phyloP scores from a whole-genome alignment of 371 early-diverging fungal species.

The Mucor irregularis region DNA sequence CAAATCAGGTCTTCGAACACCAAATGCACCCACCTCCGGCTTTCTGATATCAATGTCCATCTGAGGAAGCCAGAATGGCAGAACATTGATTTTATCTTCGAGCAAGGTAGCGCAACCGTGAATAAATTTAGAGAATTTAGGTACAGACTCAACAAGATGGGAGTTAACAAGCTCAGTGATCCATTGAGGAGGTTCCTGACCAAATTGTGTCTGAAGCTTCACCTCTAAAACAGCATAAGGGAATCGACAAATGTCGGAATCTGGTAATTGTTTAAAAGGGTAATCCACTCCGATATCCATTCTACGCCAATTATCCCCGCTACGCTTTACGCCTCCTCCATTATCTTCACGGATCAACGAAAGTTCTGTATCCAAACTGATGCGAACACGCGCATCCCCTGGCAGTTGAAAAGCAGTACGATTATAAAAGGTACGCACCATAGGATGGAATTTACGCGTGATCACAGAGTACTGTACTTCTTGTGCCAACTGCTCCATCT shows the following conservation, averaged over 20 bases:
- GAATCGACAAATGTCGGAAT: slow-evolving; percentile 88
- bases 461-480: slow-evolving; percentile 85
- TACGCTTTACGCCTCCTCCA: slow-evolving; percentile 56
- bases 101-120: slow-evolving; percentile 96
- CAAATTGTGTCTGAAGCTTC: slow-evolving; percentile 94
- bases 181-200: slow-evolving; percentile 96
- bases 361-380: slow-evolving; percentile 97
- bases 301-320: slow-evolving; percentile 94
- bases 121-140: slow-evolving; percentile 98
- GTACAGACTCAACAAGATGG: slow-evolving; percentile 95
- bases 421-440: slow-evolving; percentile 96
- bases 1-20: slow-evolving; percentile 36
- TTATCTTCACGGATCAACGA: slow-evolving; percentile 97
- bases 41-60: slow-evolving; percentile 95
- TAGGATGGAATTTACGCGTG: slow-evolving; percentile 81
- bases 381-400: slow-evolving; percentile 96
- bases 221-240: slow-evolving; percentile 99
- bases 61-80: slow-evolving; percentile 99
- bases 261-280: slow-evolving; percentile 89
- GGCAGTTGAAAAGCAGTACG: slow-evolving; percentile 99
- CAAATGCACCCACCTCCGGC: slow-evolving; percentile 43
- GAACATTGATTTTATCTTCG: slow-evolving; percentile 81
- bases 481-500: slow-evolving; percentile 75
- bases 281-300: slow-evolving; percentile 92
- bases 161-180: slow-evolving; percentile 89